phyloP scores from a whole-genome alignment of 202 grass and related monocot species.

The Saccharum hybrid region DNA sequence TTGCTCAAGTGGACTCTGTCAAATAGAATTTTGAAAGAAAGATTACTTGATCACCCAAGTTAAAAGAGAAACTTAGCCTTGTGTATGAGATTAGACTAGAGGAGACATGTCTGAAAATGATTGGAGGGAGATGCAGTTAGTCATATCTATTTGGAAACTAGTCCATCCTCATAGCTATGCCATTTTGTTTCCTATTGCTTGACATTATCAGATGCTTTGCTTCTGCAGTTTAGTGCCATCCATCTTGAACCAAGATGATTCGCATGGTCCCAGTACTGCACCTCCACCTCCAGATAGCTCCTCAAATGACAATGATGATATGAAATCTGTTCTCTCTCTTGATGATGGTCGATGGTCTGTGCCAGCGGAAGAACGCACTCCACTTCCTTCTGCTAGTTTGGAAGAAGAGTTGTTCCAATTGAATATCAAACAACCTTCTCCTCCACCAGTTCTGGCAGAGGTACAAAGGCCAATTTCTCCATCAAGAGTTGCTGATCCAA shows the following conservation, averaged over 20 bases:
- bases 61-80: background rate
- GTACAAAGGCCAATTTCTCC: slow-evolving; percentile 77
- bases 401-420: slow-evolving; percentile 70
- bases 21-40: slow-evolving; percentile 4
- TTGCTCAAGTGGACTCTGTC: slow-evolving; percentile 2
- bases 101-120: too few species aligned
- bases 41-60: background rate
- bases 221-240: slow-evolving; percentile 60
- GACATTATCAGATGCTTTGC: slow-evolving; percentile 32
- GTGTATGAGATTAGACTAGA: background rate
- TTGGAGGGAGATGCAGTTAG: background rate
- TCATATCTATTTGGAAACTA: slow-evolving; percentile 10
- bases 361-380: slow-evolving; percentile 54
- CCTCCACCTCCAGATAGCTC: slow-evolving; percentile 47
- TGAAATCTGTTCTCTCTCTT: slow-evolving; percentile 92
- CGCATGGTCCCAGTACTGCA: slow-evolving; percentile 44
- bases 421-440: slow-evolving; percentile 87
- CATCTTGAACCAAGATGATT: slow-evolving; percentile 64
- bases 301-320: slow-evolving; percentile 69
- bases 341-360: slow-evolving; percentile 93
- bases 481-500: slow-evolving; percentile 86
- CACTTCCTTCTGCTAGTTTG: slow-evolving; percentile 49
- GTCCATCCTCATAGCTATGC: background rate
- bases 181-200: slow-evolving; percentile 20
- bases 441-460: slow-evolving; percentile 85